Evolutionary conservation across 2,329 filamentous ascomycete genomes (phyloP).

Genomic region (Madurella mycetomatis): DNA sequence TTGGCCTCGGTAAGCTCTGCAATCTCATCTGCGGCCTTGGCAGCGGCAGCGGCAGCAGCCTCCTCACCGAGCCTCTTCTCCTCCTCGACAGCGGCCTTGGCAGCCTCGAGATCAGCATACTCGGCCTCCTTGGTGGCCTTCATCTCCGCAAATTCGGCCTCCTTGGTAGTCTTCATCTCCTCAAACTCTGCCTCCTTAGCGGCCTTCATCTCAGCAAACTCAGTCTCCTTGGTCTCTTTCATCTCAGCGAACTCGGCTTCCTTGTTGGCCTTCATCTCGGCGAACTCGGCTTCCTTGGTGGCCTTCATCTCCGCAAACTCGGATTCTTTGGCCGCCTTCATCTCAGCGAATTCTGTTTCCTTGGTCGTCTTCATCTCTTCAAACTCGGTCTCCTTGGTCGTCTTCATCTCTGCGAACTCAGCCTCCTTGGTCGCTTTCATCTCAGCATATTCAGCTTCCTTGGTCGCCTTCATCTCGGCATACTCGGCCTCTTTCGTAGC

Average conservation of each 20-base stretch:
- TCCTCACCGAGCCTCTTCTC: conserved; percentile 21
- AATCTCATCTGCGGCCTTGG: conserved; percentile 21
- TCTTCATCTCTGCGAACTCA: background rate
- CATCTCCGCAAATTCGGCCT: conserved; percentile 15
- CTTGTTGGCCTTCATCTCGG: conserved; percentile 5
- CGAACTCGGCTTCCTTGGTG: conserved; percentile 6
- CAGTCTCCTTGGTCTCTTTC: conserved; percentile 12
- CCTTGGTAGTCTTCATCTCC: conserved; percentile 7
- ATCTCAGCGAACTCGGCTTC: background rate
- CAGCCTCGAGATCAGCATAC: conserved; percentile 20
- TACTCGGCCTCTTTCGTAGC: too few relatives aligned
- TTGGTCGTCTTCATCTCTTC: background rate
- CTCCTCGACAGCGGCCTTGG: conserved; percentile 23
- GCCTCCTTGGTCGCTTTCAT: background rate
- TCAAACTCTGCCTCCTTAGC: conserved; percentile 6
- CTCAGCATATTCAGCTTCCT: conserved; percentile 3
- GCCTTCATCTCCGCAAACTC: background rate
- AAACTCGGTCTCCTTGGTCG: conserved; percentile 2
- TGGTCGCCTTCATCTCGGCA: conserved; percentile 5
- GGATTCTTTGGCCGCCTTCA: conserved; percentile 1
- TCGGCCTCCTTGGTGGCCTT: conserved; percentile 14
- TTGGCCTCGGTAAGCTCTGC: conserved; percentile 18
- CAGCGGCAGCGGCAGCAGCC: conserved; percentile 23
- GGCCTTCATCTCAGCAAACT: conserved; percentile 1
- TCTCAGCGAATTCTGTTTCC: background rate